phyloP scores from a whole-genome alignment of 176 grass and related monocot species.

The Oropetium thomaeum region DNA sequence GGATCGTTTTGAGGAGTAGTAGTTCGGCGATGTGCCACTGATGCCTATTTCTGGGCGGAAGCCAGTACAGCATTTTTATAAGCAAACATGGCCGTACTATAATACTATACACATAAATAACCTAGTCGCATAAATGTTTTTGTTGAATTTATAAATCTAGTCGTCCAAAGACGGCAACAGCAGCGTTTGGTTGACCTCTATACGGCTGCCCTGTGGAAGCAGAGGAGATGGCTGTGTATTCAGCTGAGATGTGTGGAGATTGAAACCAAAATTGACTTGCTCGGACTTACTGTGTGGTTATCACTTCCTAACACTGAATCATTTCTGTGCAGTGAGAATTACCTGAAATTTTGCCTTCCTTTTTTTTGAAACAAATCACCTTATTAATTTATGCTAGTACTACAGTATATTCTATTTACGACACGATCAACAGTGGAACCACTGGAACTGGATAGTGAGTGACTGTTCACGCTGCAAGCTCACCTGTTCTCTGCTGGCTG shows the following conservation, averaged over 20 bases:
- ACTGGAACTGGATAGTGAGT: too few relatives aligned
- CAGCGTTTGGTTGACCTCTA: conserved; percentile 16
- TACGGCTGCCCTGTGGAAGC: not conserved
- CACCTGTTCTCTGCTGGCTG: not conserved
- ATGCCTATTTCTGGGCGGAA: conserved; percentile 36
- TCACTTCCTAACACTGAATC: too few relatives aligned
- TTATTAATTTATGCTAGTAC: too few relatives aligned
- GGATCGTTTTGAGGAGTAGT: not conserved
- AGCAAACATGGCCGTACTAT: not conserved
- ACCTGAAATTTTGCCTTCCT: too few relatives aligned
- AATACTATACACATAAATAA: not conserved
- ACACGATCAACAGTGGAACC: too few relatives aligned
- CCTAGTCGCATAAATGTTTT: too few relatives aligned
- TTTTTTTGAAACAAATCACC: too few relatives aligned
- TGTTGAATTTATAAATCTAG: not conserved
- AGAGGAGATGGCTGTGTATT: too few relatives aligned
- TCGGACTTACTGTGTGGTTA: too few relatives aligned
- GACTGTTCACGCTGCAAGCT: not conserved
- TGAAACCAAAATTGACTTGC: not conserved
- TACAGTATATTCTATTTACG: too few relatives aligned
- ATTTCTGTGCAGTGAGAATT: too few relatives aligned
- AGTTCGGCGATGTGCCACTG: conserved; percentile 34
- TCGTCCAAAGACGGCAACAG: conserved; percentile 27
- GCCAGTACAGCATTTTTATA: conserved; percentile 19
- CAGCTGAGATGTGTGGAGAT: too few relatives aligned